Conservation (phyloP, 2,329 filamentous ascomycete species). For the Ophiognomonia clavigignenti-juglandacearum region DNA sequence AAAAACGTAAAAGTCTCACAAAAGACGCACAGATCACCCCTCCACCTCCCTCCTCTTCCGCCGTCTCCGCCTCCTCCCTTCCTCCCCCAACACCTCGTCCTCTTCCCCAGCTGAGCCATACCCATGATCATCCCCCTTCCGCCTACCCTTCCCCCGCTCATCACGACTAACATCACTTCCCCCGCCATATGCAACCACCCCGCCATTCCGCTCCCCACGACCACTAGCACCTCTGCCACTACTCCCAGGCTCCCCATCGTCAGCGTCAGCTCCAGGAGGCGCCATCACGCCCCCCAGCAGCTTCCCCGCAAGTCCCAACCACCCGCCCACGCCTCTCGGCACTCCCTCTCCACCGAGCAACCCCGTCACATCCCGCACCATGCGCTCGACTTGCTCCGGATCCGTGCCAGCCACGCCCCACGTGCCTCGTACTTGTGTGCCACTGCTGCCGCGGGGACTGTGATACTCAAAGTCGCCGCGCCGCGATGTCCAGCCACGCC, state of each 20-base stretch:
- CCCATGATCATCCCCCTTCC: slow-evolving; percentile 9
- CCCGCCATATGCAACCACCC: slow-evolving; percentile 8
- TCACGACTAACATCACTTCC: slow-evolving; percentile 15
- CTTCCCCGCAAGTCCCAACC: slow-evolving; percentile 25
- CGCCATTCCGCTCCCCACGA: neutral
- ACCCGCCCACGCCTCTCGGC: slow-evolving; percentile 17
- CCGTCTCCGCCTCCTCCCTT: slow-evolving; percentile 16
- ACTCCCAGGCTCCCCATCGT: neutral
- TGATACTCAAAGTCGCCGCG: slow-evolving; percentile 39
- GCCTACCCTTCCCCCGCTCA: slow-evolving; percentile 14
- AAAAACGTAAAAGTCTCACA: neutral
- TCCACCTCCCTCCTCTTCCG: slow-evolving; percentile 10
- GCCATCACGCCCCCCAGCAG: slow-evolving; percentile 21
- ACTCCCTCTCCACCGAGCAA: slow-evolving; percentile 25
- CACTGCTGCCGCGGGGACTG: slow-evolving; percentile 8
- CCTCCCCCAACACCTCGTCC: slow-evolving; percentile 18
- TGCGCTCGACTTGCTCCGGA: slow-evolving; percentile 32
- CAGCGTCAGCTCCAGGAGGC: neutral
- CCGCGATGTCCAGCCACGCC: slow-evolving; percentile 28
- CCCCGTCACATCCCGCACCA: slow-evolving; percentile 27
- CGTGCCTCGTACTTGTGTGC: slow-evolving; percentile 29
- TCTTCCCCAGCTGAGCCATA: slow-evolving; percentile 14
- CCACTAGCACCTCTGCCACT: neutral
- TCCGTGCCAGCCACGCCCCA: slow-evolving; percentile 44
- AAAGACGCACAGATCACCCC: neutral